phyloP scores from a whole-genome alignment of 805 yeast species.

The Candida endomychidarum region DNA sequence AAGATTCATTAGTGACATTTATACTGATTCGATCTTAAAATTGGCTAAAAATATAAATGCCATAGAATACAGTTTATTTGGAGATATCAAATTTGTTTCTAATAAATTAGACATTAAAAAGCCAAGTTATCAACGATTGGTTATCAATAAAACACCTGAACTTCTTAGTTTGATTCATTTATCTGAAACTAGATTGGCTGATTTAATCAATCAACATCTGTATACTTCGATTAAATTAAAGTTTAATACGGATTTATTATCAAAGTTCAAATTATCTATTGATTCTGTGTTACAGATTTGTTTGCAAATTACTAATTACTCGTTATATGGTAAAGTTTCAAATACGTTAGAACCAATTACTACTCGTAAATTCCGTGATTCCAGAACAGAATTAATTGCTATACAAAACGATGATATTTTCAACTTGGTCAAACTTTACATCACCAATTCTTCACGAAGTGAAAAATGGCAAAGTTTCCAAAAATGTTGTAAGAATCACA shows the following conservation, averaged over 20 bases:
- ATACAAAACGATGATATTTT: constrained; percentile 56
- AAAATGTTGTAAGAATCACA: constrained; percentile 53
- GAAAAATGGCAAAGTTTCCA: constrained; percentile 53
- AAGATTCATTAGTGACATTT: constrained; percentile 56
- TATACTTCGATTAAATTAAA: constrained; percentile 44
- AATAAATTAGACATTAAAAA: constrained; percentile 33
- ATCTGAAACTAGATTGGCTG: constrained; percentile 59
- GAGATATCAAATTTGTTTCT: constrained; percentile 37
- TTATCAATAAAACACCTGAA: constrained; percentile 46
- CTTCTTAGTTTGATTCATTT: constrained; percentile 49
- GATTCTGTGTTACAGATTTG: constrained; percentile 55
- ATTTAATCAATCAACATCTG: constrained; percentile 57
- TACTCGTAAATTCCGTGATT: constrained; percentile 63
- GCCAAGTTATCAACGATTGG: constrained; percentile 33
- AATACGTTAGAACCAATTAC: constrained; percentile 60
- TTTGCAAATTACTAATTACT: constrained; percentile 54
- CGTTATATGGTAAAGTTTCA: constrained; percentile 51
- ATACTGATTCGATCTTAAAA: constrained; percentile 56
- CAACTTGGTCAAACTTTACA: constrained; percentile 59
- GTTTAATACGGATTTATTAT: constrained; percentile 35
- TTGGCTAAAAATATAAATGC: constrained; percentile 60
- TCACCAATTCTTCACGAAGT: constrained; percentile 49
- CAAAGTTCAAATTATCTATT: constrained; percentile 42
- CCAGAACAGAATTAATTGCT: constrained; percentile 69
- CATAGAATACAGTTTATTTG: constrained; percentile 54